phyloP scores from a whole-genome alignment of 345 rosid genomes.

The Raphanus sativus region DNA sequence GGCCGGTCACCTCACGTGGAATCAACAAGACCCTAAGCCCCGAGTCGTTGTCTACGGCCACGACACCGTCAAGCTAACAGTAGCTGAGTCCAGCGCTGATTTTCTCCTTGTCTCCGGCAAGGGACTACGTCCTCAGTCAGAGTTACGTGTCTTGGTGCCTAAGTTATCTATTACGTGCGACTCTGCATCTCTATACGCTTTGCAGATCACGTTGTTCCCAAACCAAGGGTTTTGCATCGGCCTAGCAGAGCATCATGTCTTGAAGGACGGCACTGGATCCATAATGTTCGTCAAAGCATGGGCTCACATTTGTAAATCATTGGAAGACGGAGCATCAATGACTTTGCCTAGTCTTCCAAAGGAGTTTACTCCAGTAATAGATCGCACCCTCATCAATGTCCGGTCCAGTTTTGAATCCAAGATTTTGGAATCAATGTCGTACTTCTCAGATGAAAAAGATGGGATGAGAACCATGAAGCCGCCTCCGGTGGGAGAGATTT shows the following conservation, averaged over 20 bases:
- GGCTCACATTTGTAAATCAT: conserved; percentile 28
- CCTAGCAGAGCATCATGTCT: neutral
- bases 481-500: neutral
- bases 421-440: conserved; percentile 6
- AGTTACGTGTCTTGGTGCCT: neutral
- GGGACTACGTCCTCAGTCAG: neutral
- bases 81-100: neutral
- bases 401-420: conserved; percentile 1
- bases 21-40: neutral
- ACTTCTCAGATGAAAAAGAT: neutral
- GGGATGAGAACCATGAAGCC: conserved; percentile 20
- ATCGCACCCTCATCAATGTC: conserved; percentile 27
- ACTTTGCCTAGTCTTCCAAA: neutral
- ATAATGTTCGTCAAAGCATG: conserved; percentile 33
- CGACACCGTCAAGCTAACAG: neutral
- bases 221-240: conserved; percentile 1
- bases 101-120: neutral
- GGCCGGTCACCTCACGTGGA: neutral
- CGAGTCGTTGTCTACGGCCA: neutral
- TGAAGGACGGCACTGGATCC: conserved; percentile 21
- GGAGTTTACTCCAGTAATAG: conserved; percentile 30
- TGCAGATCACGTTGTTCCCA: neutral
- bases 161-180: neutral
- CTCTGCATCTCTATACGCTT: neutral
- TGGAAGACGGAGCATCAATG: neutral